Base-by-base conservation (phyloP, 208 protist species). In the Leishmania lainsoni region DNA sequence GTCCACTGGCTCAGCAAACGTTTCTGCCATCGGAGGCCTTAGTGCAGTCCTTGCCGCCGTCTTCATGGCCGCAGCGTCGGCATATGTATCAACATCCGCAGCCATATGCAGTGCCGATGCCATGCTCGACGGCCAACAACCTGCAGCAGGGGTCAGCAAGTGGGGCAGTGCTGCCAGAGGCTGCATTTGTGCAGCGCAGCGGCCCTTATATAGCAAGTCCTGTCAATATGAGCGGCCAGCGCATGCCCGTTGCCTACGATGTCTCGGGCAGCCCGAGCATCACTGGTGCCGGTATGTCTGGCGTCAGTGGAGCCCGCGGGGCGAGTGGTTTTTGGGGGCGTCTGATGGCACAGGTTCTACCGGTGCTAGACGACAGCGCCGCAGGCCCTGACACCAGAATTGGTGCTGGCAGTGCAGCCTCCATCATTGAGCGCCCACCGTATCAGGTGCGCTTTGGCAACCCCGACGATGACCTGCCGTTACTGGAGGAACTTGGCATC, bases 401-500 rank as follows among this genome's bases (percentile, higher is more conserved):
- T 35, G 61, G 72, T 66, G 48, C 35, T 51, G 68, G 75, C 75
- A 48, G 29, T 8, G 76, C 12, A 42, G 71, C 75, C n/a, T 32
- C 69, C 1, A 42, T 75, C 35, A 52, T 70, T 6, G 74, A 81
- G 72, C 66, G 69, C 10, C 93, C 93, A 5, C 65, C 88, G 12
- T 78, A 97, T 76, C 92, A 95, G 73, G 82, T 80, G 4, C 94
- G 94, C 39, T 97, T 97, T 80, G 94, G 93, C n/a, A 90, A 86
- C 85, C 90, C 90, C 3, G 90, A 90, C 52, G 93, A 97, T 69
- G 94, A 97, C 74, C 75, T 95, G 22, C 94, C 94, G 52, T 81
- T 97, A 54, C 87, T 96, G 20, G 89, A 95, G 78, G 94, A 97
- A 78, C 88, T 97, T 22, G 92, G 92, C 26, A 91, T 97, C 32